A percentile compares a stretch with the other conserved stretches of the same genome.
These are phyloP conservation scores for Tanozyma kutaoensis DNA, from an alignment of 805 yeast genomes.

Conservation along the genomic window DNA sequence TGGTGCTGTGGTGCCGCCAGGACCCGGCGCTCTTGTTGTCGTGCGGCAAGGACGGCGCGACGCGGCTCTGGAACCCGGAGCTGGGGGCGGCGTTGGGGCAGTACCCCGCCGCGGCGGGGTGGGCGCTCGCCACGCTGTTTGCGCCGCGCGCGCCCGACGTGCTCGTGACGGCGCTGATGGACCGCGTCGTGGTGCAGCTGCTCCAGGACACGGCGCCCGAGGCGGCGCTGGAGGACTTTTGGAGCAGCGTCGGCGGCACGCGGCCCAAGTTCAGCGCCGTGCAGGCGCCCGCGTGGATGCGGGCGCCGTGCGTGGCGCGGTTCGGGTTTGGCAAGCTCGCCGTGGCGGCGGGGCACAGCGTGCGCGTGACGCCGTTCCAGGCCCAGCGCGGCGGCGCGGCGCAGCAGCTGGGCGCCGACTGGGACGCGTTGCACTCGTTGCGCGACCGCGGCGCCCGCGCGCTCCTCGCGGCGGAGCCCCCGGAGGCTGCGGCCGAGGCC, in stretches of 20 bases:
- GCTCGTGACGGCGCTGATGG: conserved; percentile 81
- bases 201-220: conserved; percentile 62
- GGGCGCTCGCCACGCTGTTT: conserved; percentile 85
- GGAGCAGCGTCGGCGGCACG: too few species aligned
- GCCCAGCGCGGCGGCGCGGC: too few species aligned
- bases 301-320: conserved; percentile 55
- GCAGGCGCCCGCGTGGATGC: conserved; percentile 88
- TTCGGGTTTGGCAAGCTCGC: conserved; percentile 91
- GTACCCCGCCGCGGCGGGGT: conserved; percentile 84
- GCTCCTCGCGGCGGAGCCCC: too few species aligned
- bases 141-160: conserved; percentile 83
- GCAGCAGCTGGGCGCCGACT: conserved; percentile 32
- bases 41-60: conserved; percentile 86
- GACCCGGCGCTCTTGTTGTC: conserved; percentile 73
- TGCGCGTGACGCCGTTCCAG: conserved; percentile 30
- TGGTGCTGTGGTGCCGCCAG: conserved; percentile 85
- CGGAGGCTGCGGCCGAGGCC: conserved; percentile 2
- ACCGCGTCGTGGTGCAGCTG: conserved; percentile 68
- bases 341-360: conserved; percentile 26
- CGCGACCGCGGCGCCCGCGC: conserved; percentile 32
- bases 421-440: conserved; percentile 47
- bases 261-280: conserved; percentile 7
- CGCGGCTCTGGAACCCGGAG: conserved; percentile 83
- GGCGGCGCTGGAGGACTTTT: too few species aligned
- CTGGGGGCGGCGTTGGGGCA: conserved; percentile 63